These are phyloP conservation scores for Suhomyces panamericanus DNA, from an alignment of 1,139 yeast species.

Conservation along the genomic window DNA sequence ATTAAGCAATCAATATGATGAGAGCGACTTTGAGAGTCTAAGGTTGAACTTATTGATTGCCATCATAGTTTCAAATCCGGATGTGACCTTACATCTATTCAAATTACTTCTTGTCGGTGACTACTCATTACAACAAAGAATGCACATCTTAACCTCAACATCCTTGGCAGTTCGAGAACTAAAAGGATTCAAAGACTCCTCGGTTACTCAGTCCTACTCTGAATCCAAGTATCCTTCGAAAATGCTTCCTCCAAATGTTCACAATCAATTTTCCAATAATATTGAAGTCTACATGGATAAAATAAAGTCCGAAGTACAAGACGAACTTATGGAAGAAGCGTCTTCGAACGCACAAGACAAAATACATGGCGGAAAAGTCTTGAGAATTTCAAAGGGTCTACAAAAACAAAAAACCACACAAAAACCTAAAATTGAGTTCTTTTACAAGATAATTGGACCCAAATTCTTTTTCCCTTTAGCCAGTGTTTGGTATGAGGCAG, in stretches of 20 bases:
- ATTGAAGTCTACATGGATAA: not conserved
- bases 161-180: conserved; percentile 62
- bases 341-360: conserved; percentile 43
- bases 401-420: conserved; percentile 14
- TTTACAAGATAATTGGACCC: conserved; percentile 47
- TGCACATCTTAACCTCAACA: conserved; percentile 53
- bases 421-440: conserved; percentile 30
- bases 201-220: conserved; percentile 37
- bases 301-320: conserved; percentile 24
- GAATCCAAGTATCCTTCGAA: conserved; percentile 39
- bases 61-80: conserved; percentile 50
- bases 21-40: conserved; percentile 50
- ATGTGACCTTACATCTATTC: conserved; percentile 38
- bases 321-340: conserved; percentile 37
- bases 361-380: conserved; percentile 44
- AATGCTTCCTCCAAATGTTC: conserved; percentile 49
- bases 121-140: conserved; percentile 62
- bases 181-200: conserved; percentile 55
- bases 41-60: conserved; percentile 54
- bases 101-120: conserved; percentile 56
- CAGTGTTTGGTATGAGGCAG: conserved; percentile 52
- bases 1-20: conserved; percentile 49
- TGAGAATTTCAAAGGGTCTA: conserved; percentile 50
- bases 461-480: conserved; percentile 57
- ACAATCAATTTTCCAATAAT: conserved; percentile 28